Percentiles rank a stretch among this genome's conserved stretches.
phyloP scores from a whole-genome alignment of 1,139 yeast genomes.

The Scheffersomyces quercinus region DNA sequence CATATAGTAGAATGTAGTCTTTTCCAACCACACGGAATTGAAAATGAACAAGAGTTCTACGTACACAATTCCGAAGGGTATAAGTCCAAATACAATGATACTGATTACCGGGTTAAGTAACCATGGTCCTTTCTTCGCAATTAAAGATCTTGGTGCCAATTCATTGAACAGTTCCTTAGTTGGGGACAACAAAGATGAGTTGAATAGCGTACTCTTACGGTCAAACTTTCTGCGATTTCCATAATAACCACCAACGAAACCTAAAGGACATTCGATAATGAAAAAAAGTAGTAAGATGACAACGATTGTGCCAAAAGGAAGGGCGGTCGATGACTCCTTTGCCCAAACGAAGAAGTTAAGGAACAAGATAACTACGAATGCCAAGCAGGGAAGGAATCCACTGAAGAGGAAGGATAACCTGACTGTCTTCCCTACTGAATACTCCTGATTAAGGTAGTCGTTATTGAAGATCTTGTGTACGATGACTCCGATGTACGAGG shows the following conservation, averaged over 20 bases:
- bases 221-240: slow-evolving; percentile 47
- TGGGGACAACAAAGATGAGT: neutral
- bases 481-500: slow-evolving; percentile 71
- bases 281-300: slow-evolving; percentile 40
- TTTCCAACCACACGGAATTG: slow-evolving; percentile 78
- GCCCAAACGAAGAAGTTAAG: slow-evolving; percentile 77
- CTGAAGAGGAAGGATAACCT: slow-evolving; percentile 55
- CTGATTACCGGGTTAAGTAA: slow-evolving; percentile 25
- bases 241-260: slow-evolving; percentile 65
- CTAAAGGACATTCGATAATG: slow-evolving; percentile 70
- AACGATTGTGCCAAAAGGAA: slow-evolving; percentile 46
- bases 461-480: slow-evolving; percentile 55
- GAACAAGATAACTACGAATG: slow-evolving; percentile 52
- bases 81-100: slow-evolving; percentile 54
- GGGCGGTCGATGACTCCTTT: slow-evolving; percentile 70
- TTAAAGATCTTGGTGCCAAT: neutral
- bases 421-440: slow-evolving; percentile 15
- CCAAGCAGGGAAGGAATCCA: slow-evolving; percentile 59
- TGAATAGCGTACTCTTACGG: slow-evolving; percentile 17
- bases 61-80: slow-evolving; percentile 80
- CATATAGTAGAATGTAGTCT: slow-evolving; percentile 75
- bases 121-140: slow-evolving; percentile 12
- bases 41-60: slow-evolving; percentile 76
- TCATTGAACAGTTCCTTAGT: neutral
- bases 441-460: slow-evolving; percentile 27